Percentiles rank a stretch among this genome's conserved stretches.
phyloP scores from a whole-genome alignment of 768 basidiomycete genomes.

The Cyclocybe cylindracea region DNA sequence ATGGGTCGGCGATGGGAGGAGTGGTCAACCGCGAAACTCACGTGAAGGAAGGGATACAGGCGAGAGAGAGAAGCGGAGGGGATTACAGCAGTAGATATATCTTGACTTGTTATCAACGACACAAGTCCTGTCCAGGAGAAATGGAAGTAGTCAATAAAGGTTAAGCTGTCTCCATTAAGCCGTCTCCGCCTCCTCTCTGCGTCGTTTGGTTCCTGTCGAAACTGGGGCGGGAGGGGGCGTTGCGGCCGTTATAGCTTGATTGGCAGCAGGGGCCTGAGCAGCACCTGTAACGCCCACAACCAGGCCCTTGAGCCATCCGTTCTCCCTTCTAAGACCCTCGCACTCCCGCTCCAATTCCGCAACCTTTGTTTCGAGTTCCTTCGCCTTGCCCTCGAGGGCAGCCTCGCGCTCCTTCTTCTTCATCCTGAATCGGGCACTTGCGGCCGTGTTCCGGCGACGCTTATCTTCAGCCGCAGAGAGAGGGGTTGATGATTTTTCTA shows the following conservation, averaged over 20 bases:
- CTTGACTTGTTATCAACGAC: background rate
- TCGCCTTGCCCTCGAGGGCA: slow-evolving; percentile 81
- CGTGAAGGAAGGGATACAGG: too few relatives aligned
- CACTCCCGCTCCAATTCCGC: slow-evolving; percentile 88
- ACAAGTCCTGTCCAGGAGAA: background rate
- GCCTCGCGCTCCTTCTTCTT: slow-evolving; percentile 97
- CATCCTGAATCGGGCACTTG: slow-evolving; percentile 88
- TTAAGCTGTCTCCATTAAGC: slow-evolving; percentile 9
- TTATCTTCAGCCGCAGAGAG: slow-evolving; percentile 80
- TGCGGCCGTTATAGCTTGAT: slow-evolving; percentile 19
- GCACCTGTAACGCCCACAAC: slow-evolving; percentile 87
- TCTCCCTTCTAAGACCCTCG: slow-evolving; percentile 84
- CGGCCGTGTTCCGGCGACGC: slow-evolving; percentile 90
- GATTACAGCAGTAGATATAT: too few relatives aligned
- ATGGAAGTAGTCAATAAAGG: background rate
- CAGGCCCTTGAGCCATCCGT: slow-evolving; percentile 89
- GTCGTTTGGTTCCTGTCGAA: slow-evolving; percentile 30
- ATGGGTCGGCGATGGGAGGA: too few relatives aligned
- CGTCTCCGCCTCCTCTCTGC: slow-evolving; percentile 30
- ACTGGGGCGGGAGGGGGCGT: slow-evolving; percentile 17
- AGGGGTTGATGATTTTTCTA: slow-evolving; percentile 16
- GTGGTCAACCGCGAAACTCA: too few relatives aligned
- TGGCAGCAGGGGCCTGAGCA: slow-evolving; percentile 39
- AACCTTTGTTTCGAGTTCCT: slow-evolving; percentile 81
- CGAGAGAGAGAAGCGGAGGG: too few relatives aligned